A percentile compares a stretch with the other conserved stretches of the same genome.
phyloP scores from a whole-genome alignment of 352 stramenopile species.

The Phytopythium litorale region DNA sequence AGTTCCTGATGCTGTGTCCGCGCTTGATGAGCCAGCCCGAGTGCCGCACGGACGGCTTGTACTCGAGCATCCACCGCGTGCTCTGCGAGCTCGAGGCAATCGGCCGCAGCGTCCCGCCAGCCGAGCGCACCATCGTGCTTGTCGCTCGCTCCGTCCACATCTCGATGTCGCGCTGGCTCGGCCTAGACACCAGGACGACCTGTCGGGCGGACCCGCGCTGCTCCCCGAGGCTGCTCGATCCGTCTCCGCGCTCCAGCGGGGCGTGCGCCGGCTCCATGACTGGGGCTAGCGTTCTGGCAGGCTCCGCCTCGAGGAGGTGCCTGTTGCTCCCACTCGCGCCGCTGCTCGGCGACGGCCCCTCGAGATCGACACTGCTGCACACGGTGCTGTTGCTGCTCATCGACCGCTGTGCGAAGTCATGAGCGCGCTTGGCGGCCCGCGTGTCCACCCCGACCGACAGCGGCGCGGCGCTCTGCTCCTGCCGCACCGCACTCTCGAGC shows the following conservation, averaged over 20 bases:
- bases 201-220: slow-evolving; percentile 7
- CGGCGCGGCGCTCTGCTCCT: not conserved
- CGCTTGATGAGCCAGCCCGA: slow-evolving; percentile 88
- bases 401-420: slow-evolving; percentile 2
- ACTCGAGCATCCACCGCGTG: slow-evolving; percentile 68
- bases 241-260: not conserved
- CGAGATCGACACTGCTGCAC: slow-evolving; percentile 30
- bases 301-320: not conserved
- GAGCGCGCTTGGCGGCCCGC: not conserved
- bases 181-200: slow-evolving; percentile 70
- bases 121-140: slow-evolving; percentile 70
- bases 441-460: not conserved
- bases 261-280: not conserved
- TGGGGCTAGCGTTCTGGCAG: not conserved
- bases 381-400: slow-evolving; percentile 20
- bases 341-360: slow-evolving; percentile 6
- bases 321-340: not conserved
- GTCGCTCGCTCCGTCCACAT: slow-evolving; percentile 78
- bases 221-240: not conserved
- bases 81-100: slow-evolving; percentile 54
- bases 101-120: slow-evolving; percentile 33
- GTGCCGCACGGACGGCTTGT: slow-evolving; percentile 78
- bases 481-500: not conserved
- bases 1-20: slow-evolving; percentile 70
- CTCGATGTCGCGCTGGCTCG: slow-evolving; percentile 72